Evolutionary conservation across 345 rosid genomes (phyloP).

Genomic region (Rhodamnia rubescens): DNA sequence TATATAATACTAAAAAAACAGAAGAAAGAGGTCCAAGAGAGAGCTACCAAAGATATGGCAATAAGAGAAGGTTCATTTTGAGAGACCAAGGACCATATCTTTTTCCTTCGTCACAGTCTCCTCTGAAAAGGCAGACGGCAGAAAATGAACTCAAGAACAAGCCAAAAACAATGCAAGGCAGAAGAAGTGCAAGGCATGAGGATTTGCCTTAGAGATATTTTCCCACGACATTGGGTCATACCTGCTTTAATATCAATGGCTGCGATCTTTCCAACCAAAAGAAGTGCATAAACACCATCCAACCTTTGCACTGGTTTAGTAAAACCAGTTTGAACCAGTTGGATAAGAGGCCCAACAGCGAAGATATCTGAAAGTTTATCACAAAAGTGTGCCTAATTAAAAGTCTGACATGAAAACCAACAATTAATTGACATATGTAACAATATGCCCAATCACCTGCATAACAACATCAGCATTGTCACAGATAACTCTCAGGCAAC

Average conservation of each 20-base stretch:
- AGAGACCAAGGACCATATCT: slow-evolving; percentile 78
- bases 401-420: background rate
- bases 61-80: slow-evolving; percentile 85
- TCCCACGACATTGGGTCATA: slow-evolving; percentile 1
- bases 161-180: background rate
- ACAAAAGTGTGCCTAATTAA: slow-evolving; percentile 5
- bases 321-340: slow-evolving; percentile 85
- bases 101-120: slow-evolving; percentile 83
- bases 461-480: slow-evolving; percentile 54
- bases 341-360: slow-evolving; percentile 72
- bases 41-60: slow-evolving; percentile 48
- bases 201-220: background rate
- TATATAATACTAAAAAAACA: background rate
- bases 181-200: background rate
- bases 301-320: slow-evolving; percentile 84
- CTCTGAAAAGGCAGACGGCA: slow-evolving; percentile 35
- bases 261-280: slow-evolving; percentile 68
- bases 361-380: slow-evolving; percentile 46
- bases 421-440: background rate
- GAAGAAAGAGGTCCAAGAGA: background rate
- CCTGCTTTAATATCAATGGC: slow-evolving; percentile 93
- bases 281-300: slow-evolving; percentile 90
- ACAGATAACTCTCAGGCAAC: slow-evolving; percentile 54
- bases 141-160: background rate
- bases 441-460: slow-evolving; percentile 27